These are phyloP conservation scores for Pseudogymnoascus sp. DNA, from an alignment of 2,329 filamentous ascomycete species.

Conservation along the genomic window DNA sequence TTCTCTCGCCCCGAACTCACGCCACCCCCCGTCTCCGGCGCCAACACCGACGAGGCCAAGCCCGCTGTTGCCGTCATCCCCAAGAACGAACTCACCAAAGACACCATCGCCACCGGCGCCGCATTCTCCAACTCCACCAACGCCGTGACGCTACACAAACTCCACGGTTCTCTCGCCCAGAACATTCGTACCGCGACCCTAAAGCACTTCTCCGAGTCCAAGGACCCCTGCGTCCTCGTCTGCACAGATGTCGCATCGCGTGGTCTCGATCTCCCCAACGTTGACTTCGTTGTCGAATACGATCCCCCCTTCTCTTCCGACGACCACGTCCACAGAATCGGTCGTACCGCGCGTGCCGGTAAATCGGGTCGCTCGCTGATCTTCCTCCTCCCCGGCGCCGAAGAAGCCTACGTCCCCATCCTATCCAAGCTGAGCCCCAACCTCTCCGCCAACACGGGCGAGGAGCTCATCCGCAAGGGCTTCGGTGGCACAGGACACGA, in stretches of 20 bases:
- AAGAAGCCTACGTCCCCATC: conserved; percentile 76
- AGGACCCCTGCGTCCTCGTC: conserved; percentile 72
- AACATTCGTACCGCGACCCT: conserved; percentile 81
- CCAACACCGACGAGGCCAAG: conserved; percentile 25
- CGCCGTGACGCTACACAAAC: conserved; percentile 70
- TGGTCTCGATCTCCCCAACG: conserved; percentile 88
- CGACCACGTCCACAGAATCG: conserved; percentile 91
- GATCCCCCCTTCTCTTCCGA: conserved; percentile 90
- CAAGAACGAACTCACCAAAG: conserved; percentile 36
- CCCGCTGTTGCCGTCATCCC: conserved; percentile 23
- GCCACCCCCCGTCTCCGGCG: conserved; percentile 12
- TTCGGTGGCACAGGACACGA: conserved; percentile 47
- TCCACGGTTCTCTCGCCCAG: conserved; percentile 89
- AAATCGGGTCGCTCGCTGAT: conserved; percentile 79
- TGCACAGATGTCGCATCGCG: conserved; percentile 95
- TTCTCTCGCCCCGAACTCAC: conserved; percentile 41
- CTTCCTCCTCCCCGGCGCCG: conserved; percentile 82
- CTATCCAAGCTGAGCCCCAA: conserved; percentile 46
- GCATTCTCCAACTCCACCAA: conserved; percentile 72
- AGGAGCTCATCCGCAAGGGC: conserved; percentile 61
- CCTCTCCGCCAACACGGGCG: conserved; percentile 46
- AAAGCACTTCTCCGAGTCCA: conserved; percentile 66
- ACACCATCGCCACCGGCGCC: conserved; percentile 61
- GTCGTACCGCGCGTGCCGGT: conserved; percentile 88
- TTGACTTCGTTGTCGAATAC: conserved; percentile 92